Percentiles rank a stretch among this genome's conserved stretches.
phyloP scores from a whole-genome alignment of 495 filamentous ascomycete genomes.

The Apiosordaria backusii region DNA sequence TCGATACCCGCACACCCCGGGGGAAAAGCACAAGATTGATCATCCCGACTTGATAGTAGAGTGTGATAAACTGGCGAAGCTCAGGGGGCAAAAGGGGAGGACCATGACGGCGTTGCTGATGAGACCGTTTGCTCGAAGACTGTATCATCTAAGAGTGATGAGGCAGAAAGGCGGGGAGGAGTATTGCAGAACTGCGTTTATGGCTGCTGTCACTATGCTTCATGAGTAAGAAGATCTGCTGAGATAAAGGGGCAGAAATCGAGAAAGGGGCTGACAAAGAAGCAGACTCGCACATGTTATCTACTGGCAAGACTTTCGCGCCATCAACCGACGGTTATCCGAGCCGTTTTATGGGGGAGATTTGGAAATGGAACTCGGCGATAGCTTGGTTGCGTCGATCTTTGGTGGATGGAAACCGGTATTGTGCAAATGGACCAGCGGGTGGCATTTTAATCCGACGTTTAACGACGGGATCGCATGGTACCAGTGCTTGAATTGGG shows the following conservation, averaged over 20 bases:
- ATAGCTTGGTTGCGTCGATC: constrained; percentile 37
- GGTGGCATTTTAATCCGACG: constrained; percentile 14
- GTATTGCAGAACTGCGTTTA: constrained; percentile 39
- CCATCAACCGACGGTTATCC: constrained; percentile 29
- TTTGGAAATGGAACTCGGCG: constrained; percentile 42
- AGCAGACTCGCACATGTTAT: constrained; percentile 36
- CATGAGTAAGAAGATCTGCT: constrained; percentile 37
- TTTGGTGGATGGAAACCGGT: constrained; percentile 41
- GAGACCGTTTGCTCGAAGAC: constrained; percentile 31
- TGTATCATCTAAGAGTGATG: constrained; percentile 27
- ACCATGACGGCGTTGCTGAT: constrained; percentile 32
- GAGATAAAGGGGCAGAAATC: not conserved
- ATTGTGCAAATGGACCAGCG: constrained; percentile 3
- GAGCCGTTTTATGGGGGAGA: constrained; percentile 41
- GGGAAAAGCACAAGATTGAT: not conserved
- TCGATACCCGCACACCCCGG: constrained; percentile 16
- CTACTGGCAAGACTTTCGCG: constrained; percentile 39
- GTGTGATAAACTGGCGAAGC: not conserved
- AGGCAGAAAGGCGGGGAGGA: constrained; percentile 34
- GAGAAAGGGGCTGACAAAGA: constrained; percentile 9
- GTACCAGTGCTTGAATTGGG: constrained; percentile 37
- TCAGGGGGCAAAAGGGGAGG: constrained; percentile 1
- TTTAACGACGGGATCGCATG: constrained; percentile 37
- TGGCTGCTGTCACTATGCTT: constrained; percentile 38
- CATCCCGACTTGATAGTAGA: not conserved